Evolutionary conservation across 2,329 filamentous ascomycete species (phyloP).

Genomic region (Knufia petricola): DNA sequence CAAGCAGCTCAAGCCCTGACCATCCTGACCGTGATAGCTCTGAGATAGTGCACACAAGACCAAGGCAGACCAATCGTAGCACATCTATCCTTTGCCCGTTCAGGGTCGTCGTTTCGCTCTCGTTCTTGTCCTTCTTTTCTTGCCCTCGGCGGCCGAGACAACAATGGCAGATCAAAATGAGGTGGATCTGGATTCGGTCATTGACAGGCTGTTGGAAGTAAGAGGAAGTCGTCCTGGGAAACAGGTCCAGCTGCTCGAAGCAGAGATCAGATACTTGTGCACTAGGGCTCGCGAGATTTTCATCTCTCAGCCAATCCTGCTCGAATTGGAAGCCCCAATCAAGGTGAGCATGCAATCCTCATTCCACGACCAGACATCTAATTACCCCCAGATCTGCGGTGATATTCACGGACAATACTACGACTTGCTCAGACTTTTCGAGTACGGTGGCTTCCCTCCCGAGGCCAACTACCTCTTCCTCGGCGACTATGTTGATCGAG

Average conservation of each 20-base stretch:
- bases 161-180: slow-evolving; percentile 71
- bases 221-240: slow-evolving; percentile 96
- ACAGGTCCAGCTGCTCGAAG: slow-evolving; percentile 93
- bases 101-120: slow-evolving; percentile 19
- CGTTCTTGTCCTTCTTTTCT: slow-evolving; percentile 11
- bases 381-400: slow-evolving; percentile 72
- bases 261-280: slow-evolving; percentile 93
- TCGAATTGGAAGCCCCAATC: slow-evolving; percentile 96
- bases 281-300: slow-evolving; percentile 99
- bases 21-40: not conserved
- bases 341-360: slow-evolving; percentile 56
- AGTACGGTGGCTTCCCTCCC: slow-evolving; percentile 95
- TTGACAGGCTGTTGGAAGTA: slow-evolving; percentile 94
- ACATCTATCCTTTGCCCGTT: slow-evolving; percentile 14
- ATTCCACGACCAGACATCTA: slow-evolving; percentile 1
- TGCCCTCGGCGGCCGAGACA: slow-evolving; percentile 23
- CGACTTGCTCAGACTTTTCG: slow-evolving; percentile 90
- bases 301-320: slow-evolving; percentile 95
- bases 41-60: slow-evolving; percentile 5
- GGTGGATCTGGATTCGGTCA: slow-evolving; percentile 98
- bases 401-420: slow-evolving; percentile 99
- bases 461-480: slow-evolving; percentile 99
- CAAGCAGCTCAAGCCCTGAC: not conserved
- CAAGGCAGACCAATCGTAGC: slow-evolving; percentile 1
- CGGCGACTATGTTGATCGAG: slow-evolving; percentile 95